Conservation (phyloP, 805 yeast genomes). For the Zygosaccharomyces siamensis region DNA sequence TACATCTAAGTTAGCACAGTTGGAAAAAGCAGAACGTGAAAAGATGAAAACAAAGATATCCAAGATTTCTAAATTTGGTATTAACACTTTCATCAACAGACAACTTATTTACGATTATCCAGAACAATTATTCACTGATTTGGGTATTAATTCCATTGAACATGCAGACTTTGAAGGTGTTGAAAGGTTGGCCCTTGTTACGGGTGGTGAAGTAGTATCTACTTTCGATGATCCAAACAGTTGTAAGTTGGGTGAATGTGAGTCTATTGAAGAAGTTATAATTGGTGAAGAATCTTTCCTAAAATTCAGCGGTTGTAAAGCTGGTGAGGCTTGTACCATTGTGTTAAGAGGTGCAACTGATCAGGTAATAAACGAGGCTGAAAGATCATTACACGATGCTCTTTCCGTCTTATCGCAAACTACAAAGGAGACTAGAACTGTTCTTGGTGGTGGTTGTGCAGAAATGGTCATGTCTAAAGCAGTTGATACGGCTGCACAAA, state of each 20-base stretch:
- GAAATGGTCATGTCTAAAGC: conserved; percentile 97
- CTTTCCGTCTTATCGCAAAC: conserved; percentile 93
- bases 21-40: conserved; percentile 88
- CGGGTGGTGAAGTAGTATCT: conserved; percentile 97
- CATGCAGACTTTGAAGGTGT: conserved; percentile 99
- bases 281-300: conserved; percentile 91
- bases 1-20: conserved; percentile 87
- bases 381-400: conserved; percentile 95
- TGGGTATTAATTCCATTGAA: conserved; percentile 85
- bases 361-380: conserved; percentile 93
- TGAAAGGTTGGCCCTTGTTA: conserved; percentile 90
- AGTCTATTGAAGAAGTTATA: conserved; percentile 80
- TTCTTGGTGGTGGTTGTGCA: conserved; percentile 92
- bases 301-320: conserved; percentile 91
- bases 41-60: conserved; percentile 89
- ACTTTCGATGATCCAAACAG: conserved; percentile 90
- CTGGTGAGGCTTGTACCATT: conserved; percentile 94
- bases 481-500: conserved; percentile 87
- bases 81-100: conserved; percentile 89
- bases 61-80: conserved; percentile 80
- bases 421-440: conserved; percentile 85
- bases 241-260: conserved; percentile 85
- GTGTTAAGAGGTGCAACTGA: conserved; percentile 97
- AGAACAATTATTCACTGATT: conserved; percentile 86
- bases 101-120: conserved; percentile 98